Conservation (phyloP, 192 early-diverging fungal genomes). For the Entomortierella chlamydospora region DNA sequence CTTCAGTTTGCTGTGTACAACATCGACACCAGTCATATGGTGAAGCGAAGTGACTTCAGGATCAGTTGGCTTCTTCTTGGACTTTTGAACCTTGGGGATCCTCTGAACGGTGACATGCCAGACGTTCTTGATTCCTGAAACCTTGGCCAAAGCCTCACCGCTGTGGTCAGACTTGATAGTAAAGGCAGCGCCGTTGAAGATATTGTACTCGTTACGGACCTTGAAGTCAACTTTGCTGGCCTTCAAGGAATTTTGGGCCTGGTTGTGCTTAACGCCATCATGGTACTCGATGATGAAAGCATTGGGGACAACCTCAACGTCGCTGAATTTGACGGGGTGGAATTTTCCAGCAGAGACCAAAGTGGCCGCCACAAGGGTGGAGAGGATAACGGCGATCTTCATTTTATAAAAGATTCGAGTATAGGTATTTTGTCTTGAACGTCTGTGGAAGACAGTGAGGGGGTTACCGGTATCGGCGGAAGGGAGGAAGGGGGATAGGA, state of each 20-base stretch:
- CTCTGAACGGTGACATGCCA: constrained; percentile 58
- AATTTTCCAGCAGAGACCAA: constrained; percentile 52
- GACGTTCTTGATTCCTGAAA: constrained; percentile 53
- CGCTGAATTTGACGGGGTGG: constrained; percentile 9
- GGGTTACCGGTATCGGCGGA: neutral
- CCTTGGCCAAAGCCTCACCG: constrained; percentile 30
- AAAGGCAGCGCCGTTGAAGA: constrained; percentile 62
- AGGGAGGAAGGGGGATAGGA: neutral
- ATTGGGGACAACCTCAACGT: constrained; percentile 17
- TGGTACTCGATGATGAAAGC: constrained; percentile 47
- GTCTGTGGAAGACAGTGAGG: constrained; percentile 39
- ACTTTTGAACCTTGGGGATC: constrained; percentile 30
- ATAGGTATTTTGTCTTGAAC: neutral
- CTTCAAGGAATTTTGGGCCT: constrained; percentile 34
- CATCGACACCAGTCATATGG: constrained; percentile 58
- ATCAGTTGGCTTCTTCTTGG: constrained; percentile 22
- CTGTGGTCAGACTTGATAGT: constrained; percentile 44
- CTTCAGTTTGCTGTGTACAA: constrained; percentile 47
- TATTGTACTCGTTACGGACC: constrained; percentile 58
- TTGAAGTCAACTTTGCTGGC: constrained; percentile 31
- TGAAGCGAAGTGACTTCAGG: constrained; percentile 43
- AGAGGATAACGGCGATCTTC: constrained; percentile 47
- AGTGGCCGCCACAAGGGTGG: constrained; percentile 40
- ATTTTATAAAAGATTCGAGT: neutral
- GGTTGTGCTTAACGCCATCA: constrained; percentile 3